phyloP scores from a whole-genome alignment of 495 filamentous ascomycete genomes.

The Penicillium angulare region DNA sequence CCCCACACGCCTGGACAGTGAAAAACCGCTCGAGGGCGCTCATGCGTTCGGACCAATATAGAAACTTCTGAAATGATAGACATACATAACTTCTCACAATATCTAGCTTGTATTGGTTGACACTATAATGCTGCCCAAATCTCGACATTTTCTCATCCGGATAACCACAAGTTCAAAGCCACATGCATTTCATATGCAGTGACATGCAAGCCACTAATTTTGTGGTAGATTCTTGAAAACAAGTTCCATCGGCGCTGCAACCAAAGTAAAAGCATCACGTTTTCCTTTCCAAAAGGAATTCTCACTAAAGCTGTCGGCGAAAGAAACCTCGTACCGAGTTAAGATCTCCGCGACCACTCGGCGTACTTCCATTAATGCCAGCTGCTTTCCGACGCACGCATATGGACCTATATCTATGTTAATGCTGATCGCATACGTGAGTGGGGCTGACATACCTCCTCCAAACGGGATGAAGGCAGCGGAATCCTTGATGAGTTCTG shows the following conservation, averaged over 20 bases:
- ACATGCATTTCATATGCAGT: too few relatives aligned
- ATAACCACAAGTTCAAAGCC: too few relatives aligned
- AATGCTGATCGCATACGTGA: background rate
- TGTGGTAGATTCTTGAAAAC: too few relatives aligned
- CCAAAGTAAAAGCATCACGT: conserved; percentile 1
- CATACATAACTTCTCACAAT: too few relatives aligned
- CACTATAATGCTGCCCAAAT: too few relatives aligned
- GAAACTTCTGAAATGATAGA: too few relatives aligned
- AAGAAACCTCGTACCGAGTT: conserved; percentile 22
- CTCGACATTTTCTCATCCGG: too few relatives aligned
- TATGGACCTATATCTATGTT: conserved; percentile 29
- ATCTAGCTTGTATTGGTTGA: too few relatives aligned
- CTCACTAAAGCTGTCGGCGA: background rate
- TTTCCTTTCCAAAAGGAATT: background rate
- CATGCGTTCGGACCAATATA: too few relatives aligned
- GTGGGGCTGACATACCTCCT: background rate
- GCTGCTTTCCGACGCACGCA: conserved; percentile 50
- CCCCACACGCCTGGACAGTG: too few relatives aligned
- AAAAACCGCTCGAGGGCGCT: too few relatives aligned
- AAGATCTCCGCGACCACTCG: conserved; percentile 33
- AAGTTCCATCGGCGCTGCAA: background rate
- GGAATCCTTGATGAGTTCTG: conserved; percentile 32
- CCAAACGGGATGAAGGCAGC: conserved; percentile 35
- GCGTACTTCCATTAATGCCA: conserved; percentile 50
- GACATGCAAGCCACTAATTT: too few relatives aligned